These are phyloP conservation scores for Rhizophagus clarus DNA, from an alignment of 192 early-diverging fungal genomes.

Conservation along the genomic window DNA sequence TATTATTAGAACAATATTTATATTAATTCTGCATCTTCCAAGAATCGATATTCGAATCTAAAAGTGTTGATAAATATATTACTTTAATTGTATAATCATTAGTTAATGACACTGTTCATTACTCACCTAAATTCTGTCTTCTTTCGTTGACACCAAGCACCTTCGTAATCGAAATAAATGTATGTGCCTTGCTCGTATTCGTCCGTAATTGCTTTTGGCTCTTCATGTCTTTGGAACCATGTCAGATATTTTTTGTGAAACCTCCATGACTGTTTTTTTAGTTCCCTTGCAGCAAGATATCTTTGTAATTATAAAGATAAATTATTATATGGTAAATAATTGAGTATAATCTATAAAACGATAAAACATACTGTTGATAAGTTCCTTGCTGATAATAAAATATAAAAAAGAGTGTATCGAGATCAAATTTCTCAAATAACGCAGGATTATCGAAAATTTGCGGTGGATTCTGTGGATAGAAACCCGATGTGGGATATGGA, in stretches of 20 bases:
- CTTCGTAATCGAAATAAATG: constrained; percentile 98
- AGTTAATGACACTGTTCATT: neutral
- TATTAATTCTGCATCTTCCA: constrained; percentile 79
- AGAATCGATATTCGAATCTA: constrained; percentile 86
- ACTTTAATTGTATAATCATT: too few relatives aligned
- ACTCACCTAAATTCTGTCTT: constrained; percentile 88
- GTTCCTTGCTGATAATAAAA: constrained; percentile 98
- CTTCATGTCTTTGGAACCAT: constrained; percentile 98
- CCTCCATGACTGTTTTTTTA: constrained; percentile 96
- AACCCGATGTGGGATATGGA: constrained; percentile 82
- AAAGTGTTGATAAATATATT: neutral
- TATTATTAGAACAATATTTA: constrained; percentile 34
- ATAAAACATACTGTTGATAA: constrained; percentile 85
- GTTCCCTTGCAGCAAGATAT: constrained; percentile 89
- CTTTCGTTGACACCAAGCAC: constrained; percentile 94
- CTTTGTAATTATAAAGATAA: constrained; percentile 38
- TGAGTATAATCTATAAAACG: neutral
- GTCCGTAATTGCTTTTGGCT: constrained; percentile 93
- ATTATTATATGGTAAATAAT: neutral
- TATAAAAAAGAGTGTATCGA: constrained; percentile 96
- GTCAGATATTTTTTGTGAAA: constrained; percentile 98
- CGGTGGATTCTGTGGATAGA: constrained; percentile 86
- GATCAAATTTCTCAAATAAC: constrained; percentile 89
- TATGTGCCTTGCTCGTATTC: constrained; percentile 98
- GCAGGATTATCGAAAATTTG: constrained; percentile 81